Conservation (phyloP, 1,284 basidiomycete genomes). For the Trametes pubescens region DNA sequence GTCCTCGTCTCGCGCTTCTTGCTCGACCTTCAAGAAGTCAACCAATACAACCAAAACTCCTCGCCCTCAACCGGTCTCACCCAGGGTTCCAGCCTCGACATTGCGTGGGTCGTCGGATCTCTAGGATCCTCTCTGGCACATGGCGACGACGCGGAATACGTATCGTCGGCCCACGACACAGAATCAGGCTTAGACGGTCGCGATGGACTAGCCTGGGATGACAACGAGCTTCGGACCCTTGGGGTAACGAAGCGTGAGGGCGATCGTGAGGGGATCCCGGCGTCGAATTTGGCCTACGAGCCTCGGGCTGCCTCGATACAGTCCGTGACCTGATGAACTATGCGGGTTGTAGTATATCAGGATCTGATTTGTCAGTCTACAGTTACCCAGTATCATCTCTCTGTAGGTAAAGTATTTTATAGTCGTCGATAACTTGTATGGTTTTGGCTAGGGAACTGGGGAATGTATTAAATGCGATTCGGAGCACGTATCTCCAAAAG, state of each 20-base stretch:
- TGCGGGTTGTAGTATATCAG: too few species aligned
- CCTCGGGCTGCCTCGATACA: too few species aligned
- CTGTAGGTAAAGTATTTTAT: too few species aligned
- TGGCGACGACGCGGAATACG: not conserved
- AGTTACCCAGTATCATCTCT: too few species aligned
- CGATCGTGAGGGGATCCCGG: not conserved
- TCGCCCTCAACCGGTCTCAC: not conserved
- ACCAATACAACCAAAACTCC: constrained; percentile 12
- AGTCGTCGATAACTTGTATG: too few species aligned
- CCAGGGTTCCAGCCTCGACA: constrained; percentile 7
- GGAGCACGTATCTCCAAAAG: too few species aligned
- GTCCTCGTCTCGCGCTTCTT: constrained; percentile 21
- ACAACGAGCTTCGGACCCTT: not conserved
- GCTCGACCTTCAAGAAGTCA: constrained; percentile 17
- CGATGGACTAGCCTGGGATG: not conserved
- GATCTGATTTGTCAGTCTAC: too few species aligned
- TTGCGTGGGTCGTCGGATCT: constrained; percentile 12
- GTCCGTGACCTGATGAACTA: too few species aligned
- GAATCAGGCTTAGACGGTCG: not conserved
- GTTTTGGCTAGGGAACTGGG: too few species aligned
- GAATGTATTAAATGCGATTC: too few species aligned
- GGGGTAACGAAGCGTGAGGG: not conserved
- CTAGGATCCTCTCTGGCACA: not conserved
- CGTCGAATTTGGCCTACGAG: too few species aligned
- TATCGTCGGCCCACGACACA: not conserved